phyloP scores from a whole-genome alignment of 2,329 filamentous ascomycete genomes.

The Tolypocladium amazonense region DNA sequence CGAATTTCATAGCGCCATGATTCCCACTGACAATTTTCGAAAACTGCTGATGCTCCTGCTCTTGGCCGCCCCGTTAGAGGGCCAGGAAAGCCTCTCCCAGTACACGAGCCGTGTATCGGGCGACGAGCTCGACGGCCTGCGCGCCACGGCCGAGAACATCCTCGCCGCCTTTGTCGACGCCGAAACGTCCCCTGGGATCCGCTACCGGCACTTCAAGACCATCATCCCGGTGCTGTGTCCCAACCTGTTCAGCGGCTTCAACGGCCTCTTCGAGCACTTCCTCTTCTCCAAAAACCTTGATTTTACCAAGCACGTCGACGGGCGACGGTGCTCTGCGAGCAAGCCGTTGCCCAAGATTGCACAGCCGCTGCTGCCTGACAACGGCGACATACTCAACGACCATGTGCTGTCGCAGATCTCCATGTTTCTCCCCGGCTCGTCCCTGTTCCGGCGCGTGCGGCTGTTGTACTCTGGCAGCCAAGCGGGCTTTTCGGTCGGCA shows the following conservation, averaged over 20 bases:
- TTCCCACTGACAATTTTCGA: constrained; percentile 63
- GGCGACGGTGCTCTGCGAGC: constrained; percentile 2
- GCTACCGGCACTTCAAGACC: constrained; percentile 48
- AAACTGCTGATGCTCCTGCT: constrained; percentile 61
- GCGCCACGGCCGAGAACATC: constrained; percentile 52
- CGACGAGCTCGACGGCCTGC: constrained; percentile 45
- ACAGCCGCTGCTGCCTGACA: constrained; percentile 39
- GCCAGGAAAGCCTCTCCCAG: constrained; percentile 53
- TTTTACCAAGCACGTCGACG: constrained; percentile 41
- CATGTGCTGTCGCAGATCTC: constrained; percentile 59
- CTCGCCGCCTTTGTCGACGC: constrained; percentile 55
- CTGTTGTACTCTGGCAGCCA: constrained; percentile 60
- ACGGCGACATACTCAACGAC: constrained; percentile 53
- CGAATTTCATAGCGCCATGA: constrained; percentile 52
- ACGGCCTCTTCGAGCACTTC: constrained; percentile 63
- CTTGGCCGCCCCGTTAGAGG: constrained; percentile 51
- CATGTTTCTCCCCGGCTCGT: constrained; percentile 56
- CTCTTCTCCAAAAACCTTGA: constrained; percentile 64
- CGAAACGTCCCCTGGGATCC: constrained; percentile 53
- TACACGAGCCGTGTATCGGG: constrained; percentile 47
- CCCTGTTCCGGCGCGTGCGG: constrained; percentile 55
- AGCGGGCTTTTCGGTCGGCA: constrained; percentile 67
- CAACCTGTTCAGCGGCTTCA: constrained; percentile 57
- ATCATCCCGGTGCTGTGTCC: constrained; percentile 51
- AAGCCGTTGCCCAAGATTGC: constrained; percentile 13